A percentile compares a stretch with the other conserved stretches of the same genome.
Conservation (phyloP, 1,139 yeast species). For the Candida mesenterica region DNA sequence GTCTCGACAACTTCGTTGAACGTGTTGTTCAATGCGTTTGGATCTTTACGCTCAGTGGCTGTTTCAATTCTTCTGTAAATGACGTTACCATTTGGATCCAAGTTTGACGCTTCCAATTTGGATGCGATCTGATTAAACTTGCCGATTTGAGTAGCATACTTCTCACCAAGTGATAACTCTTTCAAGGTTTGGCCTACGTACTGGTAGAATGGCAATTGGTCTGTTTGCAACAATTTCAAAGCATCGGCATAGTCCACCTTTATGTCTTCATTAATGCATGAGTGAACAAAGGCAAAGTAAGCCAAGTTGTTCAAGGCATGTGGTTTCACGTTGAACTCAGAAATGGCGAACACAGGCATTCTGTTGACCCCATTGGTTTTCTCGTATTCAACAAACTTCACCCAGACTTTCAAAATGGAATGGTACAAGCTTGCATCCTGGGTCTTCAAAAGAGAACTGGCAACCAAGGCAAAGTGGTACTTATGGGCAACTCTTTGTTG, state of each 20-base stretch:
- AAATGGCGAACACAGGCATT: conserved; percentile 13
- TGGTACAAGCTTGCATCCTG: conserved; percentile 19
- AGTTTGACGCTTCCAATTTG: conserved; percentile 15
- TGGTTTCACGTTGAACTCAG: conserved; percentile 13
- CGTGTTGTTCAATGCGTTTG: conserved; percentile 19
- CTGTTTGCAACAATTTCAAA: conserved; percentile 28
- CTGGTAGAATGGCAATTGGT: conserved; percentile 24
- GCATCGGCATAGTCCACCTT: conserved; percentile 27
- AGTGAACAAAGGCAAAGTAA: conserved; percentile 35
- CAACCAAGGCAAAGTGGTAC: conserved; percentile 30
- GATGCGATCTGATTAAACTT: conserved; percentile 15
- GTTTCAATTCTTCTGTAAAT: conserved; percentile 24
- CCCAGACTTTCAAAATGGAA: conserved; percentile 34
- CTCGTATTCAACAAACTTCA: conserved; percentile 30
- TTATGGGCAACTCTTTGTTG: conserved; percentile 32
- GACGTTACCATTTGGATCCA: conserved; percentile 36
- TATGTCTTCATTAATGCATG: conserved; percentile 24
- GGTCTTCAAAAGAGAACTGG: conserved; percentile 20
- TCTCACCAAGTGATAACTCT: conserved; percentile 13
- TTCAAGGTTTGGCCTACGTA: conserved; percentile 19
- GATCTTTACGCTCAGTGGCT: conserved; percentile 22
- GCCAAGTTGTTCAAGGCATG: conserved; percentile 27
- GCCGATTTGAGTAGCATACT: conserved; percentile 15
- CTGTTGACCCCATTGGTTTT: conserved; percentile 8
- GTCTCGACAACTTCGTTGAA: conserved; percentile 27